Evolutionary conservation across 768 basidiomycete genomes (phyloP), one percentile per base, ranked within the genome.

Genomic region (Porphyrellus cyaneotinctus): DNA sequence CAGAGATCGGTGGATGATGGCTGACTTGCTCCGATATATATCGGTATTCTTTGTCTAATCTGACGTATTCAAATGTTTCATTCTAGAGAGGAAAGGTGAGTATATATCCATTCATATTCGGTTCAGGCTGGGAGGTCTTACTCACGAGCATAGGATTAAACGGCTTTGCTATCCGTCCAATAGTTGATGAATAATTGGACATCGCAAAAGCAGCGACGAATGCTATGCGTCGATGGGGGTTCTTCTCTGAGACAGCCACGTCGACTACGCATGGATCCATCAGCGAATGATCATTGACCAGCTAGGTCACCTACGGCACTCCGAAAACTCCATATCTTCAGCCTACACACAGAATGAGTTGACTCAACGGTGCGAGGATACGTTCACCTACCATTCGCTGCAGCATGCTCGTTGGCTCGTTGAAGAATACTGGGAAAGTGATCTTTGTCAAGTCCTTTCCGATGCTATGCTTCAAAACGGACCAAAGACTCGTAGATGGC

Each of bases 381-480:
- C 14, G 7, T 7, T 4, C 8, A 70, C 75, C 45, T 59, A 83
- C 87, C 91, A 97, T 98, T 45, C 95, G 76, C 73, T 98, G 91
- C 54, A 98, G 68, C 95, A 98, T 97, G 64, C 91, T 94, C 44
- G 94, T 97, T 26, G 92, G 90, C 69, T 91, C 89, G 68, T 93
- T 95, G 64, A 91, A 93, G 67, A 84, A 92, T 36, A 97, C 93
- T 0, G 94, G 94, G 69, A 95, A 95, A 59, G 84, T 89, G 54
- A 98, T 97, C 78, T 80, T 95, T 36, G 94, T 98, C 66, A 98
- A 73, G 67, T 98, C 95, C 76, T 97, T 97, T 55, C 95, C 95
- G 54, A 98, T 95, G 56, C 86, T 89, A 56, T 88, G 83, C 73
- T 97, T 98, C 74, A 98, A 73, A 59, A 97, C 95, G 41, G 87